Base-by-base conservation (phyloP, 179 eudicot genomes). In the Beta macrorhiza region DNA sequence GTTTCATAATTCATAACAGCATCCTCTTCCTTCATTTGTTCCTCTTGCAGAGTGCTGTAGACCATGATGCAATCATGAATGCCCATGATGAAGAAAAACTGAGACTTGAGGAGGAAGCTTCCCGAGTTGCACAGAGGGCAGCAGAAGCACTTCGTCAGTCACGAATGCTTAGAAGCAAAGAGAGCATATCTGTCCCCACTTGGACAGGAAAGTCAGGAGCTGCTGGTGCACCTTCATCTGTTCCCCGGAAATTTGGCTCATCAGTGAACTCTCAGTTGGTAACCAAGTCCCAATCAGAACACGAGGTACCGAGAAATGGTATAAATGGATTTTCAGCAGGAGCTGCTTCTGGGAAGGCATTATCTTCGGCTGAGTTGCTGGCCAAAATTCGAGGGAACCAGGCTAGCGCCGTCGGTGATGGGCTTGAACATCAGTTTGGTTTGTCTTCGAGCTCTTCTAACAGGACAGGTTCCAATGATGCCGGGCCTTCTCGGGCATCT, bases 101-200 rank as follows among this genome's bases (percentile, higher is more conserved):
- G 51, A 92, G 90, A 85, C 88, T 94, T 0, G 97, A 96, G 64
- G 95, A 92, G 76, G 93, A 96, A 75, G 99, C 99, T 69, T 91
- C 96, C 57, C 91, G 87, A 80, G 91, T 96, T n/a, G 99, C 99
- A 37, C 94, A 90, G 68, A 90, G 97, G 83, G 99, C 99, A 65
- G 98, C 99, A 20, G 97, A 96, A 87, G 99, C 99, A 45, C 86
- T 96, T 74, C 94, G 97, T 25, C 91, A 91, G 72, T 96, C 99
- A 47, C 88, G 98, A 47, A 90, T 94, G 89, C 90, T 92, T 63
- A 85, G 98, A 72, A 92, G 92, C 85, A 93, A 81, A 83, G 96
- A 90, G 84, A 93, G 93, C 67, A 74, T 94, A 74, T 80, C 99
- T 2, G 69, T 94, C 61, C 99, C 99, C 3, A 96, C 99, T 53